Evolutionary conservation across 805 yeast species (phyloP), one percentile per base, ranked within the genome.

Genomic region (Wickerhamiella sorbophila): DNA sequence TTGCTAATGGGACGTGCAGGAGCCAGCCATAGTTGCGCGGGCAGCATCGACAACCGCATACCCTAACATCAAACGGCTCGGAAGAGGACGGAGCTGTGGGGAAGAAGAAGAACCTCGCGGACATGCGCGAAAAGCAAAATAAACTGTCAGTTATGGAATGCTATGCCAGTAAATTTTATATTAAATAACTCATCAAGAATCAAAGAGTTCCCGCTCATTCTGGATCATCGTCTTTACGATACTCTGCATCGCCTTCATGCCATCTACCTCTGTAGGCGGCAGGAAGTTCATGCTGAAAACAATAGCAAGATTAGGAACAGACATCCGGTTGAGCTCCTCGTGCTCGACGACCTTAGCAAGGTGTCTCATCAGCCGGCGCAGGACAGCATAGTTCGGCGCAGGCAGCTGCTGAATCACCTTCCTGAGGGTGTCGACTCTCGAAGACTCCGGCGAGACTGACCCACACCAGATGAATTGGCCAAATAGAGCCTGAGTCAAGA

Each of bases 241-340:
- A 19, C 64, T 62, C 59, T 75, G 79, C 55, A 74, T 62, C 3
- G 72, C 69, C 18, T 76, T 74, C 49, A 74, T 56, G 21, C 68
- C 70, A 9, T 71, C 59, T 14, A 75, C 71, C 63, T 70, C 71
- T 14, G 54, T 45, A 6, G 59, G 51, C 3, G 65, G 64, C 49
- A 74, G 58, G 50, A 74, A 71, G 59, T 77, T 72, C 76, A 75
- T 75, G 4, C 79, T 69, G 53, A 88, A 79, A 5, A 88, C 95
- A 42, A 93, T 88, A 4, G 95, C 94, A 53, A 88, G 63, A 56
- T 88, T 88, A 1, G 85, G 77, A 2, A 94, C 74, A 43, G 79
- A 83, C 97, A 88, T 88, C 57, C 77, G 77, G 62, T 88, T 88
- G 37, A 62, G 63, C 9, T 72, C 76, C 36, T 78, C 76, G 53